phyloP scores from a whole-genome alignment of 2,329 filamentous ascomycete species.

The Teratosphaeria gauchensis region DNA sequence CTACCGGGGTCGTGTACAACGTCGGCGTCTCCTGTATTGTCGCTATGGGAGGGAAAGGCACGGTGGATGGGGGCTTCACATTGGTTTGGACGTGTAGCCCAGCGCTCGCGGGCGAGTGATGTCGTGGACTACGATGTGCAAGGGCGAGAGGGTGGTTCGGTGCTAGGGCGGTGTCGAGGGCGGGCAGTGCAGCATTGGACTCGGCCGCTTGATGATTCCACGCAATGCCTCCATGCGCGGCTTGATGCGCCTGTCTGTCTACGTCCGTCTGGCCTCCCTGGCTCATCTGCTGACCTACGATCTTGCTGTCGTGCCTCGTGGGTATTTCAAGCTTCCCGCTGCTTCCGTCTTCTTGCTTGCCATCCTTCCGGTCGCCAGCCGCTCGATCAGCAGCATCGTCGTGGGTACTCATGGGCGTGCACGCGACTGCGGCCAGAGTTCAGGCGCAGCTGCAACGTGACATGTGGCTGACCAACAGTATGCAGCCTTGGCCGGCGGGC shows the following conservation, averaged over 20 bases:
- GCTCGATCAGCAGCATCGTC: background rate
- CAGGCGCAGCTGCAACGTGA: background rate
- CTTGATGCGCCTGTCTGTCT: background rate
- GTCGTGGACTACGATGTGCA: constrained; percentile 5
- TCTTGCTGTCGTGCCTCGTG: background rate
- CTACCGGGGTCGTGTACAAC: constrained; percentile 24
- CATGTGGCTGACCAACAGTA: background rate
- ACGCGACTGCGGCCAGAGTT: background rate
- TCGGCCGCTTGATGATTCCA: background rate
- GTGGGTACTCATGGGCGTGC: background rate
- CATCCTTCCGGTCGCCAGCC: background rate
- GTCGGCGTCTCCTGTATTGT: constrained; percentile 15
- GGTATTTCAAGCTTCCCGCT: background rate
- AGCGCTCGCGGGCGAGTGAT: constrained; percentile 2
- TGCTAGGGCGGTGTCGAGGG: constrained; percentile 3
- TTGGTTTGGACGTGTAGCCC: constrained; percentile 7
- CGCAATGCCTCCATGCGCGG: background rate
- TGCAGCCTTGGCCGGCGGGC: background rate
- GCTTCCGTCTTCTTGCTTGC: background rate
- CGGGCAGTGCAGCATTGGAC: constrained; percentile 1
- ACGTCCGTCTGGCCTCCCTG: background rate
- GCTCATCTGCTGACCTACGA: background rate
- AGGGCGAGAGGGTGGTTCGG: constrained; percentile 1
- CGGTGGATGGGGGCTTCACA: background rate
- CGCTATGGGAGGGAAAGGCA: background rate